Conservation (phyloP, 2,329 filamentous ascomycete species). For the Trichoderma koningiopsis region DNA sequence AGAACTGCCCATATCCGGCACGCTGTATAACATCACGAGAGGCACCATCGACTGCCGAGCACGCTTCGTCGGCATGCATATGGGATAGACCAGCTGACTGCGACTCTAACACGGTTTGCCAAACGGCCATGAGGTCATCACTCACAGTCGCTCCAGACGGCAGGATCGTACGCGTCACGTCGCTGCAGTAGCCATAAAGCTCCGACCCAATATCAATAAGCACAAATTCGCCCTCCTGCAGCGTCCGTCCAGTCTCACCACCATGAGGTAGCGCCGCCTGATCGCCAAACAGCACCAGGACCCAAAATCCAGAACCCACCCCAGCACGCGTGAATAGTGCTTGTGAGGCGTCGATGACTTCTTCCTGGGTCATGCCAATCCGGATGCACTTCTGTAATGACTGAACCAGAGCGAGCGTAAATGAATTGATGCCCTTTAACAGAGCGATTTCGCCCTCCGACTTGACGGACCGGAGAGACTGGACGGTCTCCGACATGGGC, state of each 20-base stretch:
- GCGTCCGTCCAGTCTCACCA: background rate
- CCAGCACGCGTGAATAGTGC: background rate
- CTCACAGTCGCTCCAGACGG: background rate
- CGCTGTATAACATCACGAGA: background rate
- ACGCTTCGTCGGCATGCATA: background rate
- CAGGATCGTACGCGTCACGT: background rate
- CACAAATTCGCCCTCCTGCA: background rate
- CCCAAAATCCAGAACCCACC: background rate
- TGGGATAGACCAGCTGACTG: background rate
- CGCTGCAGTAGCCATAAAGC: background rate
- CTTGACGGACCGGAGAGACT: background rate
- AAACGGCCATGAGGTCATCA: background rate
- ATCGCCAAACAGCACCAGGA: background rate
- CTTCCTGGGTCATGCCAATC: background rate
- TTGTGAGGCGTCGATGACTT: background rate
- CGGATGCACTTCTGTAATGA: background rate
- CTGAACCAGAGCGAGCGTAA: background rate
- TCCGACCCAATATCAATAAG: background rate
- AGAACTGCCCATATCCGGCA: background rate
- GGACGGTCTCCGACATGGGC: background rate
- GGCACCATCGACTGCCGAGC: background rate
- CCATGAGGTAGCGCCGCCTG: background rate
- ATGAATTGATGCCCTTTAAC: background rate
- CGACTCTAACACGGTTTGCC: background rate
- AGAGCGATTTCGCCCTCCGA: background rate